A percentile compares a stretch with the other conserved stretches of the same genome.
These are phyloP conservation scores for Neurospora tetraspora DNA, from an alignment of 495 filamentous ascomycete genomes.

Conservation along the genomic window DNA sequence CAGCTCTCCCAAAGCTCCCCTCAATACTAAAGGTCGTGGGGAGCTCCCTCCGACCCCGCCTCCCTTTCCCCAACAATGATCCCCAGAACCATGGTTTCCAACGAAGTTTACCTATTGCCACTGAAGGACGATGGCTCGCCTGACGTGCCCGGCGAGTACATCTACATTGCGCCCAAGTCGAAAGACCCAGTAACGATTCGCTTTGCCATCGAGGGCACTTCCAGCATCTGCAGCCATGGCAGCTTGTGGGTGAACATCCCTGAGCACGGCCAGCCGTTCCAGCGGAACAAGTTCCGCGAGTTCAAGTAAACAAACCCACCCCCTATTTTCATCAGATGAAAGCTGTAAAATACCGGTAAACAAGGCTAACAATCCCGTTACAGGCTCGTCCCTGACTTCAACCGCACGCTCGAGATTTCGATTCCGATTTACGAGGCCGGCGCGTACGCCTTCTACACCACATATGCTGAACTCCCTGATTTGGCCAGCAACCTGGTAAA, in stretches of 20 bases:
- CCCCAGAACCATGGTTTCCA: constrained; percentile 43
- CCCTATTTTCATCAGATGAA: neutral
- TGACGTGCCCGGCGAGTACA: constrained; percentile 78
- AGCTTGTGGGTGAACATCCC: constrained; percentile 96
- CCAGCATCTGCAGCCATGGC: constrained; percentile 87
- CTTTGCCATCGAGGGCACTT: constrained; percentile 91
- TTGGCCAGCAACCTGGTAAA: constrained; percentile 50
- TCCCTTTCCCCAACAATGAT: constrained; percentile 30
- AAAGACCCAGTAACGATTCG: constrained; percentile 65
- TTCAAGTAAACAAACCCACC: constrained; percentile 55
- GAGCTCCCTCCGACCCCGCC: neutral
- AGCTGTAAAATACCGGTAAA: neutral
- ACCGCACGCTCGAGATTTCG: constrained; percentile 78
- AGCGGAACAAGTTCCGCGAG: constrained; percentile 66
- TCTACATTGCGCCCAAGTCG: constrained; percentile 74
- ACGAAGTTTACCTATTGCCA: constrained; percentile 73
- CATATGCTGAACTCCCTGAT: constrained; percentile 76
- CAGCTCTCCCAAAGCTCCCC: neutral
- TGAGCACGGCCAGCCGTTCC: constrained; percentile 58
- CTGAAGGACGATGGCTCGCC: constrained; percentile 89
- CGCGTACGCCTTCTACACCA: constrained; percentile 91
- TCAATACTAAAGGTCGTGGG: neutral
- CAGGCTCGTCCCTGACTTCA: constrained; percentile 87
- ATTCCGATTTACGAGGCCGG: constrained; percentile 76
- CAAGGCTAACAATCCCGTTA: constrained; percentile 1